phyloP scores from a whole-genome alignment of 176 grass and related monocot species.

The Triticum urartu region DNA sequence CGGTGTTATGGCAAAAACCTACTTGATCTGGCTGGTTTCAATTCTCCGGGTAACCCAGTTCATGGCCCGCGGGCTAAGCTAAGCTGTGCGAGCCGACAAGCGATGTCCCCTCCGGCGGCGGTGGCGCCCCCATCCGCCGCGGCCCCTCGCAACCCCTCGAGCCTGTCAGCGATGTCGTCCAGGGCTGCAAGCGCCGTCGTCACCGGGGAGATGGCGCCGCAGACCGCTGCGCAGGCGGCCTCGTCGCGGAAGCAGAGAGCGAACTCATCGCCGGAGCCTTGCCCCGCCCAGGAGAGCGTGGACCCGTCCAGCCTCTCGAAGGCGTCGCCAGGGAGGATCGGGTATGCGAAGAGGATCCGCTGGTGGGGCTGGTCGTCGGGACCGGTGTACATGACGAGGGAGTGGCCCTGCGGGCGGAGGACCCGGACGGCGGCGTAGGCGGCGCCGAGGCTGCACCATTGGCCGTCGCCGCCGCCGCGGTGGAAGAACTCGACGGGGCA shows the following conservation, averaged over 20 bases:
- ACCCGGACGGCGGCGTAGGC: slow-evolving; percentile 33
- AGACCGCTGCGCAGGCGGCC: slow-evolving; percentile 26
- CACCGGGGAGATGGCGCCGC: slow-evolving; percentile 20
- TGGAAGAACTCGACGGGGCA: slow-evolving; percentile 30
- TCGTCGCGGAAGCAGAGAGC: slow-evolving; percentile 38
- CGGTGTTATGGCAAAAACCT: neutral
- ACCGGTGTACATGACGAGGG: slow-evolving; percentile 30
- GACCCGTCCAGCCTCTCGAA: slow-evolving; percentile 30
- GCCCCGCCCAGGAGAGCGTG: slow-evolving; percentile 33
- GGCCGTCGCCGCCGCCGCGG: neutral
- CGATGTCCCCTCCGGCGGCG: slow-evolving; percentile 9
- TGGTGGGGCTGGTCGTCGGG: slow-evolving; percentile 13
- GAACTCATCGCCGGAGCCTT: slow-evolving; percentile 18
- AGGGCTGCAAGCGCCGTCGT: neutral
- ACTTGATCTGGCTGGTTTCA: no score
- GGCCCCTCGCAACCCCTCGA: slow-evolving; percentile 29
- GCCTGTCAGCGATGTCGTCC: slow-evolving; percentile 22
- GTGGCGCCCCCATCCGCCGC: neutral
- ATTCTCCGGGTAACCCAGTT: neutral
- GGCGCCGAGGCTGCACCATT: slow-evolving; percentile 25
- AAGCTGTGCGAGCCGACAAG: neutral
- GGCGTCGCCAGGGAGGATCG: slow-evolving; percentile 35
- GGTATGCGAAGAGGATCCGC: slow-evolving; percentile 38
- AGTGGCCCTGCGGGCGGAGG: slow-evolving; percentile 39
- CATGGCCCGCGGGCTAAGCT: slow-evolving; percentile 29